Base-by-base conservation (phyloP, 2,329 filamentous ascomycete genomes). In the Xylariaceae sp. region DNA sequence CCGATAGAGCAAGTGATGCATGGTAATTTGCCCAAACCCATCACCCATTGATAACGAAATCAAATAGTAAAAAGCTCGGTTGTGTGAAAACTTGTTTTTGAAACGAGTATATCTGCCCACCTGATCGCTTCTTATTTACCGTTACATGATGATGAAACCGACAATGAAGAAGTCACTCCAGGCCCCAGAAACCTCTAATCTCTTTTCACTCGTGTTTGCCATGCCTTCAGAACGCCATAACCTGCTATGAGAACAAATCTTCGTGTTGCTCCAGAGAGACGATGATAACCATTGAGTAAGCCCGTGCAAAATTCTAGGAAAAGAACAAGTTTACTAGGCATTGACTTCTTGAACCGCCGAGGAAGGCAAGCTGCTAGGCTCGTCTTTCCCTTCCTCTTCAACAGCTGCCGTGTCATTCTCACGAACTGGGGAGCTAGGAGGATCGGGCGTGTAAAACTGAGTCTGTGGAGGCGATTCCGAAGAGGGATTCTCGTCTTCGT, bases 361-460 rank as follows among this genome's bases (percentile, higher is more conserved):
- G 47, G 73, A 73, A 37, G 69, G 67, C 2, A 75, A 62, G 45
- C 64, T 63, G 10, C 47, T 58, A 30, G 51, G 9, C n/a, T 63
- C 62, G 18, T 64, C 61, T 44, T 58, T 62, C 47, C 65, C 64
- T 49, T 62, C 65, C 2, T 58, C 57, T 52, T 70, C 66, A 10
- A 30, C 23, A 10, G 23, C 34, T 15, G 62, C 47, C 30, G 62
- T 39, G n/a, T 64, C 61, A 42, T 62, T 53, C 53, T 66, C 61
- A 13, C 55, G 60, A 10, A 57, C 53, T 5, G 73, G 73, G 1
- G 74, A 73, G 47, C 68, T 68, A 6, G 74, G 72, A n/a, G 72
- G 72, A 30, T 78, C 76, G 1, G 76, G 76, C 1, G 76, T 78
- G 63, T 74, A 76, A 57, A 77, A 78, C 53, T 73, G 67, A 0